These are phyloP conservation scores for Lycium barbarum DNA, from an alignment of 257 asterid species.

Conservation along the genomic window DNA sequence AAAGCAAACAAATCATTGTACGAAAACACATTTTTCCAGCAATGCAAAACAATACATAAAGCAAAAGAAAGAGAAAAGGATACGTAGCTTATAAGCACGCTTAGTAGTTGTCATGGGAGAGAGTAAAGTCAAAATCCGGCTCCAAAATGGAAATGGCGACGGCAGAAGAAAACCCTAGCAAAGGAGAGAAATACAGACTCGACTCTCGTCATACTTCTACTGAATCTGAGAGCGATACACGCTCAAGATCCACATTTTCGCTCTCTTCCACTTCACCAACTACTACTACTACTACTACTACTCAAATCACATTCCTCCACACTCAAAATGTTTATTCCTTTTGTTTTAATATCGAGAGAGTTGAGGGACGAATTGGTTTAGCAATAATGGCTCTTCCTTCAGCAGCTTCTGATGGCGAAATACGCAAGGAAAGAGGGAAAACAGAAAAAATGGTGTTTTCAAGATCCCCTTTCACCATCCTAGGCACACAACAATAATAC, in stretches of 20 bases:
- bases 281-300: slow-evolving; percentile 10
- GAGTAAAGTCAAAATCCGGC: slow-evolving; percentile 2
- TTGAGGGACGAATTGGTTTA: not conserved
- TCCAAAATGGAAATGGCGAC: slow-evolving; percentile 12
- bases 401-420: not conserved
- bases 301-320: slow-evolving; percentile 10
- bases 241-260: slow-evolving; percentile 33
- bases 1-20: not conserved
- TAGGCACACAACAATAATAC: slow-evolving; percentile 11
- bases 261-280: not conserved
- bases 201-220: slow-evolving; percentile 10
- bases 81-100: slow-evolving; percentile 99
- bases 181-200: not conserved
- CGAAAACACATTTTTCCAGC: not conserved
- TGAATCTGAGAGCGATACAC: slow-evolving; percentile 21
- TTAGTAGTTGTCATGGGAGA: slow-evolving; percentile 73
- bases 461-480: slow-evolving; percentile 36
- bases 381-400: slow-evolving; percentile 22
- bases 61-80: slow-evolving; percentile 53
- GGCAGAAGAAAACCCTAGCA: slow-evolving; percentile 25
- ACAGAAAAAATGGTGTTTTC: slow-evolving; percentile 33
- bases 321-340: not conserved
- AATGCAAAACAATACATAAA: not conserved
- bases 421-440: not conserved
- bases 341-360: not conserved